These are phyloP conservation scores for Phialophora expanda DNA, from an alignment of 2,329 filamentous ascomycete genomes.

Conservation along the genomic window DNA sequence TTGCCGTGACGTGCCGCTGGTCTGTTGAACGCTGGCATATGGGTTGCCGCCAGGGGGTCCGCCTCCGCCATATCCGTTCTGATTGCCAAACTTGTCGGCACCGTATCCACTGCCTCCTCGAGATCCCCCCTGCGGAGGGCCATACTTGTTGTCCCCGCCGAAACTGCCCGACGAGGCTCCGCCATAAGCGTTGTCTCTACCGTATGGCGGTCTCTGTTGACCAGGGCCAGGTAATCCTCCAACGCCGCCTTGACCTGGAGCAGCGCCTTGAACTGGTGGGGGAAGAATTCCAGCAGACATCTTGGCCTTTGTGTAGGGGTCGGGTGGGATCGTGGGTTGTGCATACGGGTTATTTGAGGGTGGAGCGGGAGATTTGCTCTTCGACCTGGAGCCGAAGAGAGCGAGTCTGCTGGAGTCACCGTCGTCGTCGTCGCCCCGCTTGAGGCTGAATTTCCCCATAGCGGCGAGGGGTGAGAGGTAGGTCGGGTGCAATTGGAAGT, in stretches of 20 bases:
- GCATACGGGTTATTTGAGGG: slow-evolving; percentile 59
- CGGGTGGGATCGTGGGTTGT: slow-evolving; percentile 55
- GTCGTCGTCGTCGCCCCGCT: slow-evolving; percentile 61
- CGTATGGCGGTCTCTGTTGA: slow-evolving; percentile 32
- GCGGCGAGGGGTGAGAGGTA: not conserved
- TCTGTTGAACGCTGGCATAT: slow-evolving; percentile 43
- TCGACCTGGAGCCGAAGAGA: slow-evolving; percentile 64
- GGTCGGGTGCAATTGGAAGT: not conserved
- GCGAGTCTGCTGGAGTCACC: slow-evolving; percentile 57
- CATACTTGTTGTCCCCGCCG: slow-evolving; percentile 39
- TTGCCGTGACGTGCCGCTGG: slow-evolving; percentile 51
- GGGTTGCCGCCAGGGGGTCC: slow-evolving; percentile 47
- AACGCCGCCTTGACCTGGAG: slow-evolving; percentile 17
- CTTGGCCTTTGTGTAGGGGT: slow-evolving; percentile 61
- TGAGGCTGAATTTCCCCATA: slow-evolving; percentile 53
- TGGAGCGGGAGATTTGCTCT: slow-evolving; percentile 59
- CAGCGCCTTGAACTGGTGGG: slow-evolving; percentile 38
- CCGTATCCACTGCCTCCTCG: slow-evolving; percentile 46
- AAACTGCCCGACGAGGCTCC: slow-evolving; percentile 36
- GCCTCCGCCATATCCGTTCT: slow-evolving; percentile 56
- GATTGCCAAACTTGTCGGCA: slow-evolving; percentile 51
- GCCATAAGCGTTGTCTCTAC: slow-evolving; percentile 25
- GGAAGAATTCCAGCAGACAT: slow-evolving; percentile 50
- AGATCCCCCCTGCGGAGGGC: slow-evolving; percentile 29
- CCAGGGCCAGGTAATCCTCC: slow-evolving; percentile 36